These are phyloP conservation scores for Aspergillus indologenus DNA, from an alignment of 495 filamentous ascomycete species.

Conservation along the genomic window DNA sequence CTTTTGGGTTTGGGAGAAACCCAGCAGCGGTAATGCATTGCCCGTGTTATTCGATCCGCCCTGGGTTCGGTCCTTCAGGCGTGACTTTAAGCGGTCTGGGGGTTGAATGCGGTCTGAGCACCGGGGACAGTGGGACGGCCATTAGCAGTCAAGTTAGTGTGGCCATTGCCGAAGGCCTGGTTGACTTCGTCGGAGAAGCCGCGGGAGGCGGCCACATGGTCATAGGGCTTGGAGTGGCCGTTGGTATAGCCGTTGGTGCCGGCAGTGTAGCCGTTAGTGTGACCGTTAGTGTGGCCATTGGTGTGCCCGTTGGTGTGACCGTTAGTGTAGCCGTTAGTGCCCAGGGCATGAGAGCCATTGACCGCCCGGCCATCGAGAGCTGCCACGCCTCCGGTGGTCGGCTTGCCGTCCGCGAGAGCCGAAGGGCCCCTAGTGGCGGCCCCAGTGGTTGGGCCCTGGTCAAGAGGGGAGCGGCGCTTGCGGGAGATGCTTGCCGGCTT, in stretches of 20 bases:
- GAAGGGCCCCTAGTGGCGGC: conserved; percentile 13
- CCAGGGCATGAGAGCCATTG: conserved; percentile 2
- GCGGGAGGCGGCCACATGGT: conserved; percentile 24
- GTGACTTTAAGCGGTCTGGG: conserved; percentile 23
- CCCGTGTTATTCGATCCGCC: background rate
- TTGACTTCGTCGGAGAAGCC: conserved; percentile 56
- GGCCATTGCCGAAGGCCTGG: conserved; percentile 45
- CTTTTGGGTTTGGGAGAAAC: background rate
- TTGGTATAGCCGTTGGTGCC: conserved; percentile 18
- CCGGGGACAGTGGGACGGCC: conserved; percentile 10
- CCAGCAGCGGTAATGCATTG: background rate
- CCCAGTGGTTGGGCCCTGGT: conserved; percentile 15
- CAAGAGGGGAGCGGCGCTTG: conserved; percentile 55
- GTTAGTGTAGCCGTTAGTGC: conserved; percentile 15
- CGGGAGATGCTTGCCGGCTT: conserved; percentile 58
- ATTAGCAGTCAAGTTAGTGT: conserved; percentile 1
- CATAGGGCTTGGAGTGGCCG: conserved; percentile 17
- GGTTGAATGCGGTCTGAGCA: conserved; percentile 24
- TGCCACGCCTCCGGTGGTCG: background rate
- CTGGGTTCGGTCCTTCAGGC: background rate
- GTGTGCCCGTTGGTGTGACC: conserved; percentile 15
- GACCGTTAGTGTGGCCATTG: conserved; percentile 2
- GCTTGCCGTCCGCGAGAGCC: conserved; percentile 9
- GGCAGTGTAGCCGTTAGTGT: conserved; percentile 7
- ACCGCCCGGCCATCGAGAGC: background rate